A percentile compares a stretch with the other conserved stretches of the same genome.
phyloP scores from a whole-genome alignment of 768 basidiomycete species.

The Boletus reticuloceps region DNA sequence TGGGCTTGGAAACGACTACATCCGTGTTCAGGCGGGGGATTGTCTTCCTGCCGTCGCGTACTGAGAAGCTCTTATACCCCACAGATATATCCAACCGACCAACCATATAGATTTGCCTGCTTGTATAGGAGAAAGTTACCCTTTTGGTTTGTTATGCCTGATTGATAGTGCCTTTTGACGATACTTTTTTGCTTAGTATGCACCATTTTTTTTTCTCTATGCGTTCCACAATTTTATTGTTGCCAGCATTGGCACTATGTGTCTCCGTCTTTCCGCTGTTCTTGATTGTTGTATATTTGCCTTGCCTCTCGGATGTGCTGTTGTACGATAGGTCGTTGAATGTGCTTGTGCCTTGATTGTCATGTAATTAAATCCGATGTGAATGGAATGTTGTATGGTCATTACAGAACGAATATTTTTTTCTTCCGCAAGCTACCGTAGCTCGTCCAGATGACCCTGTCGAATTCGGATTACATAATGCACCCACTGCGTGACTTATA shows the following conservation, averaged over 20 bases:
- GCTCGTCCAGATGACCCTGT: too few relatives aligned
- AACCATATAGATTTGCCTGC: neutral
- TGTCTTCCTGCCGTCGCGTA: conserved; percentile 20
- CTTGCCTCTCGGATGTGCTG: neutral
- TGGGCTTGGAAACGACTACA: conserved; percentile 11
- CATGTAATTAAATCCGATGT: neutral
- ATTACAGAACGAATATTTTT: too few relatives aligned
- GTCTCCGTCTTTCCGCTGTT: neutral
- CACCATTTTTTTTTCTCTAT: neutral
- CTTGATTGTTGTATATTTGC: neutral
- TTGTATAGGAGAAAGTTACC: neutral
- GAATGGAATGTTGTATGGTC: neutral
- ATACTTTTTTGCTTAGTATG: neutral
- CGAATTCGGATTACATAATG: too few relatives aligned
- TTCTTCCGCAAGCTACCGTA: too few relatives aligned
- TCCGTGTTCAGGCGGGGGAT: conserved; percentile 16
- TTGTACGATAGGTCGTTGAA: conserved; percentile 2
- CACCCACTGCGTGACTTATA: too few relatives aligned
- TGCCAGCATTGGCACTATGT: neutral
- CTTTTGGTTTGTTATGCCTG: neutral
- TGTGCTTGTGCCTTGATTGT: neutral
- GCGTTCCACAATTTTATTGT: neutral
- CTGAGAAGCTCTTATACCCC: conserved; percentile 1
- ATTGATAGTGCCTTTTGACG: neutral
- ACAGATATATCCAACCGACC: neutral